Percentiles rank a stretch among this genome's conserved stretches.
Evolutionary conservation across 1,139 yeast species (phyloP).

Genomic region (Sugiyamaella neomexicana): DNA sequence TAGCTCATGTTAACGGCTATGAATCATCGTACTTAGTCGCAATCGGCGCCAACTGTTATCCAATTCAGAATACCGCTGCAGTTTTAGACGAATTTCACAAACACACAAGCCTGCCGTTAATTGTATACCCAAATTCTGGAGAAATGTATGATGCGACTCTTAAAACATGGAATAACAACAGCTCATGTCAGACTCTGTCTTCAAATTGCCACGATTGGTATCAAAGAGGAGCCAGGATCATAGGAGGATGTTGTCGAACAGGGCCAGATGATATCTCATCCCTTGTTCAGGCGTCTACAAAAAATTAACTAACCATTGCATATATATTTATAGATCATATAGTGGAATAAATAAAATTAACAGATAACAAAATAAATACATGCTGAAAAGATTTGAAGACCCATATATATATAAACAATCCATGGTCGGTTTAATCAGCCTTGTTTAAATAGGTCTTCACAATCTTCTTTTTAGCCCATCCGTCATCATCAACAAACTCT

Average conservation of each 20-base stretch:
- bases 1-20: conserved; percentile 18
- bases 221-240: conserved; percentile 3
- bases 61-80: conserved; percentile 36
- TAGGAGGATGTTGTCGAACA: conserved; percentile 12
- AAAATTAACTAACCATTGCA: neutral
- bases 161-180: conserved; percentile 38
- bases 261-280: neutral
- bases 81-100: conserved; percentile 30
- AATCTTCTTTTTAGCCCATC: conserved; percentile 72
- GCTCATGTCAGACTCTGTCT: neutral
- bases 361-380: neutral
- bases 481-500: conserved; percentile 65
- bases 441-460: conserved; percentile 6
- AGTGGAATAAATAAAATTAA: neutral
- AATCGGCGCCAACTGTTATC: conserved; percentile 50
- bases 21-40: conserved; percentile 34
- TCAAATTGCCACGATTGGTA: conserved; percentile 3
- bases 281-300: neutral
- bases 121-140: conserved; percentile 60
- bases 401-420: neutral
- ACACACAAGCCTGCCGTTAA: conserved; percentile 35
- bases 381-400: no score
- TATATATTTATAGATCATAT: neutral
- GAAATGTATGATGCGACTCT: conserved; percentile 47
- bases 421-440: neutral